Percentiles rank a stretch among this genome's conserved stretches.
Conservation (phyloP, 164 flowering plant genomes). For the Vitis riparia region DNA sequence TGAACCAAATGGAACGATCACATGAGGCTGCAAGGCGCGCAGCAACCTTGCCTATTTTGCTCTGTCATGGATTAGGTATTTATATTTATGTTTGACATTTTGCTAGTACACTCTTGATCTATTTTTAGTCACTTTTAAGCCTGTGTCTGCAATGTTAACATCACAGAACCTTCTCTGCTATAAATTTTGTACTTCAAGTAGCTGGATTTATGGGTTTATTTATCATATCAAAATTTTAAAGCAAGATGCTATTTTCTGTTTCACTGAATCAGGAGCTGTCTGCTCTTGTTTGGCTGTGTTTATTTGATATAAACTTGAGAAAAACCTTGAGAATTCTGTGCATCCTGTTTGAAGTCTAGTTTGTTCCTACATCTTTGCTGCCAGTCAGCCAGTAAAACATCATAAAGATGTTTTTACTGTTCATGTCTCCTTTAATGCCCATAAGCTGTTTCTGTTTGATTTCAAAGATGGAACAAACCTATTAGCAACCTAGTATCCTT, state of each 20-base stretch:
- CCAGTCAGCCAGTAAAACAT: background rate
- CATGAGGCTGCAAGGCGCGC: constrained; percentile 86
- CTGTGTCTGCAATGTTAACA: too few relatives aligned
- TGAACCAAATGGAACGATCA: constrained; percentile 73
- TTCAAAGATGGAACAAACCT: too few relatives aligned
- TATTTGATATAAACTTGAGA: background rate
- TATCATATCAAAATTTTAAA: too few relatives aligned
- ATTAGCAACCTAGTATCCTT: too few relatives aligned
- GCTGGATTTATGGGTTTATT: background rate
- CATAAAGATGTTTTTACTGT: background rate
- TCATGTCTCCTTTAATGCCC: too few relatives aligned
- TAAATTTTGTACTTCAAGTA: background rate
- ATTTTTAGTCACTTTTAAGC: too few relatives aligned
- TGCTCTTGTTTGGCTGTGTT: background rate
- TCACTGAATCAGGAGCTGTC: background rate
- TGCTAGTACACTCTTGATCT: background rate
- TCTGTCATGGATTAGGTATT: constrained; percentile 84
- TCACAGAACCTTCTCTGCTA: too few relatives aligned
- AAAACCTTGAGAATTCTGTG: background rate
- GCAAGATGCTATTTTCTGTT: background rate
- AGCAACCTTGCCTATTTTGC: constrained; percentile 77
- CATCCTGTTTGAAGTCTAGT: background rate
- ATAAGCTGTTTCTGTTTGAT: too few relatives aligned
- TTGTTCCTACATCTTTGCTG: background rate
- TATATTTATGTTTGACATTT: background rate